Conservation (phyloP, 768 basidiomycete genomes). For the Stropharia rugosoannulata region DNA sequence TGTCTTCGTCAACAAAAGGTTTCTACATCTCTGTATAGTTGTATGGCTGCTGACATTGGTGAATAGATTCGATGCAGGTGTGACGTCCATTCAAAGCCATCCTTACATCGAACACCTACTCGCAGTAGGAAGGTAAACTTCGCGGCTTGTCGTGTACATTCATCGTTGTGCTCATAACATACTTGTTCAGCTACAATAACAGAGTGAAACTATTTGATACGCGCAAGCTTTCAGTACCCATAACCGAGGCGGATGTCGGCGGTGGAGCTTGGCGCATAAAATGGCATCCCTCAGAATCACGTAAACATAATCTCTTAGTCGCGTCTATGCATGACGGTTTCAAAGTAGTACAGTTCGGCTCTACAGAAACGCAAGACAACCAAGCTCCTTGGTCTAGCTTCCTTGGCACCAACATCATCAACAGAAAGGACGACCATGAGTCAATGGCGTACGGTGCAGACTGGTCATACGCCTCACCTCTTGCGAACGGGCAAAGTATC, state of each 20-base stretch:
- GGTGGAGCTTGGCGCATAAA: constrained; percentile 97
- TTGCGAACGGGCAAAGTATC: constrained; percentile 38
- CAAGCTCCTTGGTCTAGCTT: constrained; percentile 13
- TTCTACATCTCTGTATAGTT: not conserved
- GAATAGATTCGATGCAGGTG: constrained; percentile 84
- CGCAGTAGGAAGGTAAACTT: constrained; percentile 82
- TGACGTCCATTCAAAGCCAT: constrained; percentile 87
- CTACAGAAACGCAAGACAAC: not conserved
- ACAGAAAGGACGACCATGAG: constrained; percentile 71
- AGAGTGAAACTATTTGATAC: constrained; percentile 81
- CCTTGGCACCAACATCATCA: constrained; percentile 37
- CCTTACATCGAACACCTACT: constrained; percentile 77
- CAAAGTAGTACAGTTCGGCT: constrained; percentile 66
- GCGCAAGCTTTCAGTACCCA: constrained; percentile 59
- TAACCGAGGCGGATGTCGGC: constrained; percentile 67
- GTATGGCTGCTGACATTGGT: not conserved
- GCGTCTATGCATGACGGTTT: constrained; percentile 99
- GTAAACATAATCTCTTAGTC: constrained; percentile 77
- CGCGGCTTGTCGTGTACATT: not conserved
- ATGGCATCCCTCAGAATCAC: constrained; percentile 80
- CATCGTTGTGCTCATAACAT: not conserved
- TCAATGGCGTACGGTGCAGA: constrained; percentile 92
- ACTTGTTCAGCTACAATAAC: constrained; percentile 69
- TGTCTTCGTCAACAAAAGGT: constrained; percentile 74
- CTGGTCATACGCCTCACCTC: constrained; percentile 61